Evolutionary conservation across 2,329 filamentous ascomycete genomes (phyloP), one percentile per base, ranked within the genome.

Genomic region (Xylaria sp.): DNA sequence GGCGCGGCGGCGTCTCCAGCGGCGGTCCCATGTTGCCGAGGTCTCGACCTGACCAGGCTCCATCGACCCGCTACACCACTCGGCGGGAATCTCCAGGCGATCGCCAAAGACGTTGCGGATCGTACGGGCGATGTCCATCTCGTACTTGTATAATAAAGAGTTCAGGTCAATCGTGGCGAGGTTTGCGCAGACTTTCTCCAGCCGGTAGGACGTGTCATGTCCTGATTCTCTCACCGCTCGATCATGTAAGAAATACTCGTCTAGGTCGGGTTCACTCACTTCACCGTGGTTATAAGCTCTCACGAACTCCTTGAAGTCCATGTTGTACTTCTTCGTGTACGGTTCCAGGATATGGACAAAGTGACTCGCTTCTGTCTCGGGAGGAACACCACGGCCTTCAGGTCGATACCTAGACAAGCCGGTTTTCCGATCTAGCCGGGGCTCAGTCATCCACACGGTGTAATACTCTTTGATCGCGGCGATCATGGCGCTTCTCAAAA

Each of bases 401-500:
- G 94, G 93, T 53, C 92, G 87, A 79, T 97, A 97, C 71, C 93
- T 86, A 7, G 94, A 96, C 25, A 97, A 84, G 4, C 93, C 93
- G 25, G 92, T 93, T 50, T 87, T 86, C 0, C 87, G 87, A 72
- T 97, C 94, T 53, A 92, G 85, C 42, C 94, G 90, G 60, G 94
- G 94, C 72, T 90, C 86, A 10, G 87, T 82, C 79, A 89, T 92
- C 94, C 94, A 97, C 2, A 97, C 92, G 65, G 87, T 92, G 79
- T 96, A 89, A 77, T 97, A 97, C 78, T 97, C 94, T 81, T 98
- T 99, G 83, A 98, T 97, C 11, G 95, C 96, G 6, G 96, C 95
- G 44, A 97, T 85, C 33, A 94, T 92, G 6, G 94, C 89, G 17
- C 87, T 87, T 36, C 89, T 87, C 69, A 99, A 84, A 78, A 98